These are phyloP conservation scores for Paracoccidioides lutzii DNA, from an alignment of 2,329 filamentous ascomycete genomes.

Conservation along the genomic window DNA sequence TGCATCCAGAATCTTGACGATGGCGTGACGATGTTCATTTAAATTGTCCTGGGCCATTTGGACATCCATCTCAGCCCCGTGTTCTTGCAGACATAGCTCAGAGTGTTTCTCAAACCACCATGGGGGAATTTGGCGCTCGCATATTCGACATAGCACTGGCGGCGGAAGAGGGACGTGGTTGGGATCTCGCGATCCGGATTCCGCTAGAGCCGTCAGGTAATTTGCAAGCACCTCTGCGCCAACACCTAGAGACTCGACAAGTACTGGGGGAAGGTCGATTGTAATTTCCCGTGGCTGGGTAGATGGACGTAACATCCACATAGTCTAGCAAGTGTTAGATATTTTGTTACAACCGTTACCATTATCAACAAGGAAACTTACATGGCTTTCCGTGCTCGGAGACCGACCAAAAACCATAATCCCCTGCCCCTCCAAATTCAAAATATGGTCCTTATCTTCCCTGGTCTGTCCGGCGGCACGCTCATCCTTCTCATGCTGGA, in stretches of 20 bases:
- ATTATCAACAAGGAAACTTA: slow-evolving; percentile 37
- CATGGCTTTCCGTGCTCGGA: slow-evolving; percentile 72
- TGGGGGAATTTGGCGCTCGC: slow-evolving; percentile 88
- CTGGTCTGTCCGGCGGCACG: slow-evolving; percentile 25
- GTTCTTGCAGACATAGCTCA: slow-evolving; percentile 88
- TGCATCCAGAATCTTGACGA: slow-evolving; percentile 89
- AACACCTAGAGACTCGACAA: slow-evolving; percentile 87
- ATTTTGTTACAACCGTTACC: slow-evolving; percentile 1
- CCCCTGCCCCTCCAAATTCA: slow-evolving; percentile 87
- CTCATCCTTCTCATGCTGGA: background rate
- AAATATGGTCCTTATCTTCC: slow-evolving; percentile 36
- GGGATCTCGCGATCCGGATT: slow-evolving; percentile 63
- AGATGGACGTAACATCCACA: slow-evolving; percentile 99
- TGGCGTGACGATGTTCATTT: slow-evolving; percentile 81
- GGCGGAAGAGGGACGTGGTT: slow-evolving; percentile 65
- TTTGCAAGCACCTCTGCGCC: slow-evolving; percentile 90
- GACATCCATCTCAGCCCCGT: slow-evolving; percentile 93
- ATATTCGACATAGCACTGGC: slow-evolving; percentile 88
- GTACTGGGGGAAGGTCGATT: slow-evolving; percentile 77
- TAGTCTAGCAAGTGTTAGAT: slow-evolving; percentile 50
- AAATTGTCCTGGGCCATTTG: slow-evolving; percentile 89
- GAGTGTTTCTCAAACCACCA: slow-evolving; percentile 99
- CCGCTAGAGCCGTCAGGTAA: slow-evolving; percentile 79
- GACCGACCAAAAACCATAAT: slow-evolving; percentile 95
- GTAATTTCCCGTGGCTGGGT: slow-evolving; percentile 81